Percentiles rank a stretch among this genome's conserved stretches.
These are phyloP conservation scores for Colletotrichum abscissum DNA, from an alignment of 2,329 filamentous ascomycete genomes.

Conservation along the genomic window DNA sequence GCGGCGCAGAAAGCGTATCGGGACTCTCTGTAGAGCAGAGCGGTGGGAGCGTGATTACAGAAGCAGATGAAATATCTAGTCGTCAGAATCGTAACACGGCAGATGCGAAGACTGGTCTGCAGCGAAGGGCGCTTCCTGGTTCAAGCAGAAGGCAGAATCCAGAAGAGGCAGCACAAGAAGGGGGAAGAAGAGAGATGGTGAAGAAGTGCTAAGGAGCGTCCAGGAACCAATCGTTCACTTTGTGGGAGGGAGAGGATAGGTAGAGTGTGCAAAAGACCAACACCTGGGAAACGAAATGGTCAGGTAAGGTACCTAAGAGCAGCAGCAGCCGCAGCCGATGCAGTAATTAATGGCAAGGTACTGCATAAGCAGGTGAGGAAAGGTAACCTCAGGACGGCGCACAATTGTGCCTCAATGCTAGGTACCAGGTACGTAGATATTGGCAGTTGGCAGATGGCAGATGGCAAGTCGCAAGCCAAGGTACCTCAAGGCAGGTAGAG, in stretches of 20 bases:
- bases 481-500: slow-evolving; percentile 14
- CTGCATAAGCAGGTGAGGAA: background rate
- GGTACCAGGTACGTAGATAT: slow-evolving; percentile 19
- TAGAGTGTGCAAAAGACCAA: background rate
- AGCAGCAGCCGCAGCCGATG: background rate
- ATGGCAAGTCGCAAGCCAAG: no score
- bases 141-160: background rate
- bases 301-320: background rate
- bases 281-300: background rate
- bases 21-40: background rate
- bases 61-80: slow-evolving; percentile 5
- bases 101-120: slow-evolving; percentile 4
- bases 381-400: slow-evolving; percentile 10
- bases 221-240: slow-evolving; percentile 16
- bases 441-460: background rate
- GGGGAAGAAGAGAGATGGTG: background rate
- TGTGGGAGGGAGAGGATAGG: slow-evolving; percentile 4
- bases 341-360: background rate
- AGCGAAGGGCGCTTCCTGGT: background rate
- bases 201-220: slow-evolving; percentile 18
- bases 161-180: slow-evolving; percentile 7
- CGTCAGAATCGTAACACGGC: slow-evolving; percentile 17
- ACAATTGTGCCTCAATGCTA: background rate
- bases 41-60: slow-evolving; percentile 16
- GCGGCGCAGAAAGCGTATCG: slow-evolving; percentile 2